Evolutionary conservation across 1,139 yeast genomes (phyloP).

Genomic region (Geotrichum siamense): DNA sequence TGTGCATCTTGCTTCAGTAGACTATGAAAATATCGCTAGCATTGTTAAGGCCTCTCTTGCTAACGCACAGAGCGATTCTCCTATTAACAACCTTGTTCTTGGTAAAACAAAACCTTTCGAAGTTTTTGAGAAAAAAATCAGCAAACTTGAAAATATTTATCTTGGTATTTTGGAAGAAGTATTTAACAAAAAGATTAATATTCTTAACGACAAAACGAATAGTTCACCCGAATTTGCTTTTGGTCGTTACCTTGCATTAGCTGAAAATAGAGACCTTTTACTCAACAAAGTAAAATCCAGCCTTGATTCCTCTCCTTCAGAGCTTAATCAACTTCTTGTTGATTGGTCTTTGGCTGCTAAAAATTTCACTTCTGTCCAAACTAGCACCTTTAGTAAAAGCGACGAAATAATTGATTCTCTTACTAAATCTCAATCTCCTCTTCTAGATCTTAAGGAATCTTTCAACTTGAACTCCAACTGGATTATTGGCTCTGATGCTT

Average conservation of each 20-base stretch:
- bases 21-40: conserved; percentile 39
- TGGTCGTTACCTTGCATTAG: conserved; percentile 60
- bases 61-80: conserved; percentile 48
- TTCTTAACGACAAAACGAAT: conserved; percentile 49
- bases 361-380: conserved; percentile 17
- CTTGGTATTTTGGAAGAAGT: conserved; percentile 66
- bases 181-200: conserved; percentile 45
- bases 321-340: conserved; percentile 53
- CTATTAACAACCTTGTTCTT: conserved; percentile 56
- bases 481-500: conserved; percentile 90
- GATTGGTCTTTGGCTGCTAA: conserved; percentile 50
- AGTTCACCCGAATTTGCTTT: conserved; percentile 77
- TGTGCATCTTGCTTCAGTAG: conserved; percentile 50
- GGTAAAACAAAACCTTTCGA: conserved; percentile 38
- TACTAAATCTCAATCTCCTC: conserved; percentile 22
- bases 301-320: conserved; percentile 41
- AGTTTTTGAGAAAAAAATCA: conserved; percentile 17
- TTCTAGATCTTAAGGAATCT: conserved; percentile 43
- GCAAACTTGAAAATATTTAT: conserved; percentile 66
- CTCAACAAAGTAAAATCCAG: conserved; percentile 46
- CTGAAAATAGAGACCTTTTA: conserved; percentile 42
- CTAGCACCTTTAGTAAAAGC: conserved; percentile 31
- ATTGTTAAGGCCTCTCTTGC: conserved; percentile 46
- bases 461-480: conserved; percentile 53
- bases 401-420: conserved; percentile 37